A percentile compares a stretch with the other conserved stretches of the same genome.
These are phyloP conservation scores for Capsicum rhomboideum DNA, from an alignment of 257 asterid species.

Conservation along the genomic window DNA sequence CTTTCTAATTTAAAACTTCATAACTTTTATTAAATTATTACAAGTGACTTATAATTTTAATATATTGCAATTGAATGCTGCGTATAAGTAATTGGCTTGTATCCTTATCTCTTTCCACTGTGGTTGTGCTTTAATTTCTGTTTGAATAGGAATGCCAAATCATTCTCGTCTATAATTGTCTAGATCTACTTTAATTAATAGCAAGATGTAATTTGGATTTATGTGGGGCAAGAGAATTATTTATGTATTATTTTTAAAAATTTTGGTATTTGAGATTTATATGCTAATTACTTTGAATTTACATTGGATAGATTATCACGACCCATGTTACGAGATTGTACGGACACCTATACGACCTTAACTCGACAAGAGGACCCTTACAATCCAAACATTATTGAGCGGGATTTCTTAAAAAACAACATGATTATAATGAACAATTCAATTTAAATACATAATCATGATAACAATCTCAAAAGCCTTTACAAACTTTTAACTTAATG, in stretches of 20 bases:
- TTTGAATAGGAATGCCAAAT: not conserved
- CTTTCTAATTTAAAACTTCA: not conserved
- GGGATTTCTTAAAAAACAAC: too few relatives aligned
- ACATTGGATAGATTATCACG: too few relatives aligned
- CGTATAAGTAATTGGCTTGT: not conserved
- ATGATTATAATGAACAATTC: too few relatives aligned
- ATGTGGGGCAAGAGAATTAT: not conserved
- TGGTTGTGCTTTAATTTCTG: not conserved
- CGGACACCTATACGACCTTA: too few relatives aligned
- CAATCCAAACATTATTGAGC: too few relatives aligned
- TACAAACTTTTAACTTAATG: too few relatives aligned
- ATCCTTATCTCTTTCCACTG: not conserved
- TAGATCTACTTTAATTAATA: not conserved
- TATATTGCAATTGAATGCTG: not conserved
- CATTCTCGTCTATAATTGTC: not conserved
- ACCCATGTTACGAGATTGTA: too few relatives aligned
- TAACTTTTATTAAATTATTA: not conserved
- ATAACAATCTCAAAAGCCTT: too few relatives aligned
- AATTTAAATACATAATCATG: too few relatives aligned
- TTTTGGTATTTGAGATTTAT: too few relatives aligned
- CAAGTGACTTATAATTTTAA: not conserved
- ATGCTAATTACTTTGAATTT: too few relatives aligned
- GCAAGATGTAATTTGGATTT: not conserved
- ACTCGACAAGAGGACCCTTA: too few relatives aligned
- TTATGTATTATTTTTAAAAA: not conserved